Evolutionary conservation across 2,329 filamentous ascomycete species (phyloP), one percentile per base, ranked within the genome.

Genomic region (Colletotrichum endophyticum): DNA sequence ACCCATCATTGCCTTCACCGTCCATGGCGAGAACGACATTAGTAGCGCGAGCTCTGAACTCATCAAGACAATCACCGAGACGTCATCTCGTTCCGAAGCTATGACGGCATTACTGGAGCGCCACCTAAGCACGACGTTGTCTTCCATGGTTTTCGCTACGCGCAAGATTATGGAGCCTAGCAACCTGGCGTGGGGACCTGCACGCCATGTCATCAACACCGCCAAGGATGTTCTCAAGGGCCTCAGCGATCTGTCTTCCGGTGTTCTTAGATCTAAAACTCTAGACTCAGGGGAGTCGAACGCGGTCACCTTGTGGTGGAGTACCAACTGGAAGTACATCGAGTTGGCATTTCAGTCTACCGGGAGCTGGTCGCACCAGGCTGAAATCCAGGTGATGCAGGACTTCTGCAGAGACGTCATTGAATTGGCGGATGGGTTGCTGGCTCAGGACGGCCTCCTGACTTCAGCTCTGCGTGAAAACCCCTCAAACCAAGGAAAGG

Each of bases 381-480:
- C 95, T 75, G 93, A 96, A 67, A 97, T 95, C 82, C 85, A 88
- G 25, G 88, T 92, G 70, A 96, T 99, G 95, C 94, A 96, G 80
- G 93, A 98, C 73, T 98, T 99, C 81, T 98, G 96, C 82, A 93
- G 97, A 79, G 95, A 98, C 82, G 95, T 95, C 16, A 99, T 99
- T 92, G 95, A 99, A 80, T 95, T 98, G 81, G 96, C 96, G 1
- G 95, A 98, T 81, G 90, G 91, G 44, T 89, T 98, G 3, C 95
- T 99, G 81, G 93, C 95, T 56, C 93, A 98, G 80, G 97, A 98
- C 83, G 93, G 93, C 67, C 91, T 98, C 75, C 93, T 99, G 78
- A 92, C 95, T 3, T 94, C 93, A 62, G 94, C 95, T 15, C 84
- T 96, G 66, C 70, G 56, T 79, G 74, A 78, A 80, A 68, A 82